phyloP scores from a whole-genome alignment of 148 eudicot genomes.

The Suaeda aralocaspica region DNA sequence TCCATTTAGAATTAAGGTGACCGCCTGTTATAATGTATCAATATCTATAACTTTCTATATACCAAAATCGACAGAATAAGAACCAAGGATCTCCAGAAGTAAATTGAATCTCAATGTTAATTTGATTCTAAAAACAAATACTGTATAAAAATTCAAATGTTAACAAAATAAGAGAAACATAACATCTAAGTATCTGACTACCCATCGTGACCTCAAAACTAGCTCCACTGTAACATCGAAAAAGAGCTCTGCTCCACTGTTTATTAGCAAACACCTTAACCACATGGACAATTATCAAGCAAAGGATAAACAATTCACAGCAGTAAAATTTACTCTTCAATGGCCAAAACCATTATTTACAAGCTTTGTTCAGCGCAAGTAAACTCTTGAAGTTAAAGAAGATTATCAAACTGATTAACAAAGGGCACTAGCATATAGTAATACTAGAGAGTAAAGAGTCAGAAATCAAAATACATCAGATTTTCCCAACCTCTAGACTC shows the following conservation, averaged over 20 bases:
- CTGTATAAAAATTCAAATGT: too few relatives aligned
- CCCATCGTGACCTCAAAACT: background rate
- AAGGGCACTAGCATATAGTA: too few relatives aligned
- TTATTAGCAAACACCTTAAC: background rate
- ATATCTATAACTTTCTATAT: background rate
- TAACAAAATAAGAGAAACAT: background rate
- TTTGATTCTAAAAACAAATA: background rate
- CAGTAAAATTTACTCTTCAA: background rate
- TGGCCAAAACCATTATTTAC: too few relatives aligned
- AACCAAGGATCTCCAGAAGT: background rate
- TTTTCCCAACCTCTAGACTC: too few relatives aligned
- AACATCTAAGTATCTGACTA: background rate
- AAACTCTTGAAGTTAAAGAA: too few relatives aligned
- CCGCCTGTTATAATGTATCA: too few relatives aligned
- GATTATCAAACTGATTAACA: too few relatives aligned
- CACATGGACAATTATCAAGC: background rate
- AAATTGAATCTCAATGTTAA: conserved; percentile 2
- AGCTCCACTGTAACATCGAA: background rate
- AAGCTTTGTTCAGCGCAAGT: too few relatives aligned
- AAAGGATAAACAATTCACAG: background rate
- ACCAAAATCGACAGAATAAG: background rate
- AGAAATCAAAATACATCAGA: background rate
- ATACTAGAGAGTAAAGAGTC: too few relatives aligned
- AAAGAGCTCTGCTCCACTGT: background rate
- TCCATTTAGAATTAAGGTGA: background rate